A percentile compares a stretch with the other conserved stretches of the same genome.
Evolutionary conservation across 2,329 filamentous ascomycete species (phyloP).

Genomic region (Hypocrella siamensis): DNA sequence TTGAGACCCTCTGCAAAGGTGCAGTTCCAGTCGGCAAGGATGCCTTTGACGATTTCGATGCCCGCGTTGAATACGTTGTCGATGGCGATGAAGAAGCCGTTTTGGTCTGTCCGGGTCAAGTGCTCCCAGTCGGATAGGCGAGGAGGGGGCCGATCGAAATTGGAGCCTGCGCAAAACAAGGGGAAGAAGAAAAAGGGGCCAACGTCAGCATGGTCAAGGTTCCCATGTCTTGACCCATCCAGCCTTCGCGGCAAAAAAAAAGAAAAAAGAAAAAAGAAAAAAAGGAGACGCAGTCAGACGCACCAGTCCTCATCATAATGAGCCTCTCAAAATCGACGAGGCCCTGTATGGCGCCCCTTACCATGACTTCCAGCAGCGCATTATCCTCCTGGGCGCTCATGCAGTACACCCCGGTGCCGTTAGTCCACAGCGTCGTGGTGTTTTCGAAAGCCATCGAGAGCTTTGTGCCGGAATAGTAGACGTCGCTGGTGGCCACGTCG

Average conservation of each 20-base stretch:
- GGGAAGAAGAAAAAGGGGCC: neutral
- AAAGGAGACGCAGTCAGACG: too few relatives aligned
- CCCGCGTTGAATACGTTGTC: constrained; percentile 53
- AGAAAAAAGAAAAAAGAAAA: too few relatives aligned
- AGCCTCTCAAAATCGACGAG: constrained; percentile 50
- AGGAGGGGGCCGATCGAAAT: constrained; percentile 56
- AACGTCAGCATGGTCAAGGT: neutral
- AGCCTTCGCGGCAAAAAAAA: too few relatives aligned
- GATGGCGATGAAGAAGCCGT: constrained; percentile 46
- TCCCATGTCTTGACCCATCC: neutral
- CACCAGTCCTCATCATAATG: constrained; percentile 49
- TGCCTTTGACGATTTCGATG: constrained; percentile 46
- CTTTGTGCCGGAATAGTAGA: constrained; percentile 50
- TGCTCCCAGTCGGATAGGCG: constrained; percentile 40
- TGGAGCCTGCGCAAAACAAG: constrained; percentile 26
- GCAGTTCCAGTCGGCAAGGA: constrained; percentile 43
- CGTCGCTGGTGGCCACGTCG: constrained; percentile 54
- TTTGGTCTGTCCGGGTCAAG: constrained; percentile 42
- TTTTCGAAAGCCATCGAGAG: constrained; percentile 50
- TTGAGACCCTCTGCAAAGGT: constrained; percentile 41
- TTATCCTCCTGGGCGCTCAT: constrained; percentile 61
- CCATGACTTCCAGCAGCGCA: constrained; percentile 48
- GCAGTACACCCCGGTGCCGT: constrained; percentile 52
- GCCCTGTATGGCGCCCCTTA: constrained; percentile 40
- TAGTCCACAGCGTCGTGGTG: constrained; percentile 47